Evolutionary conservation across 805 yeast species (phyloP), one percentile per base, ranked within the genome.

Genomic region (Clavispora santaluciae): DNA sequence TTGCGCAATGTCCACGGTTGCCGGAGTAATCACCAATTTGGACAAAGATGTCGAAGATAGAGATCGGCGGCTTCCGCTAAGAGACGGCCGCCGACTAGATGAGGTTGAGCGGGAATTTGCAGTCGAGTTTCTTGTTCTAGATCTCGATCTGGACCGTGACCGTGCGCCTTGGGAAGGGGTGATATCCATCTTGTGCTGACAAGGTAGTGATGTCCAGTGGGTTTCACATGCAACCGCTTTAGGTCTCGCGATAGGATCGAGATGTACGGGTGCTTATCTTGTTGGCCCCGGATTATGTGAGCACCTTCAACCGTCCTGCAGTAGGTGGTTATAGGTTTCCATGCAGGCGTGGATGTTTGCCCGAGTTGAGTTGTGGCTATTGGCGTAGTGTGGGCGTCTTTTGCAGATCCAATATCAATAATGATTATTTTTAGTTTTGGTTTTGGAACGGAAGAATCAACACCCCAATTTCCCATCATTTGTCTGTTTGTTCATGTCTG

Each of bases 121-220:
- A 9, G 61, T 52, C 1, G 65, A 51, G 41, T 56, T 59, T 46
- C 70, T 53, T 6, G 60, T 57, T 38, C 66, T 52, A 7, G 67
- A 58, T 26, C 66, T 49, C 8, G 74, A 69, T 20, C 74, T 50
- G 2, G 75, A 66, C 35, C 70, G 55, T 17, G 33, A n/a, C 36
- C 45, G 42, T 31, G 41, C 45, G 18, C 41, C 42, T 44, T 40
- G 49, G 16, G 52, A 45, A n/a, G 38, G 50, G 11, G 45, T 50
- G 43, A 50, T 42, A 10, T 50, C 54, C 46, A 44, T 46, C 24
- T 20, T 36, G 20, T 18, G 18, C 35, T 10, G 13, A n/a, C 15
- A n/a, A 17, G n/a, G 31, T 15, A 28, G 31, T 28, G n/a, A 15
- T 6, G 31, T 16, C 18, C 20, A 9, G 12, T 5, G 9, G 12